Conservation (phyloP, 2,329 filamentous ascomycete genomes). For the Alternaria arbusti region DNA sequence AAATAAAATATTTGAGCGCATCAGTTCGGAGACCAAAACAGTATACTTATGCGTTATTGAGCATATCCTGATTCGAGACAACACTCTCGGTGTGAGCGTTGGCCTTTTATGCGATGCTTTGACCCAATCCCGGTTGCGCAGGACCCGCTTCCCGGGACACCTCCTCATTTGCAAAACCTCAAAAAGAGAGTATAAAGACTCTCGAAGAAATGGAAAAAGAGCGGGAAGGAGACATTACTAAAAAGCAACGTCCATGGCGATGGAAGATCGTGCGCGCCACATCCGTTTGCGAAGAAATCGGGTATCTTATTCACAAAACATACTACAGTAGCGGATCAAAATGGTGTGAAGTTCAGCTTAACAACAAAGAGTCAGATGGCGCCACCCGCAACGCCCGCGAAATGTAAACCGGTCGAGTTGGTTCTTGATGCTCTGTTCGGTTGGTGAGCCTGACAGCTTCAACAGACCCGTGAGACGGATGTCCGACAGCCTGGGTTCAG, state of each 20-base stretch:
- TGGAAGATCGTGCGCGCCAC: background rate
- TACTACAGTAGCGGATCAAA: background rate
- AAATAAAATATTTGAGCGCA: background rate
- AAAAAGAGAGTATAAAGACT: background rate
- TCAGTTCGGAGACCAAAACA: background rate
- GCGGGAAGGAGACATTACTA: background rate
- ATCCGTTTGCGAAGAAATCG: background rate
- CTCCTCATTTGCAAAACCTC: background rate
- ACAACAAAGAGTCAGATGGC: background rate
- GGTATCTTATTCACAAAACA: background rate
- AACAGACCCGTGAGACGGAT: background rate
- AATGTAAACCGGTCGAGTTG: background rate
- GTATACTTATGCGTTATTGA: background rate
- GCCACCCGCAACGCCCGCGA: background rate
- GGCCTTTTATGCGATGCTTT: background rate
- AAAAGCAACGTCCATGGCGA: background rate
- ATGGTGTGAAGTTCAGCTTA: background rate
- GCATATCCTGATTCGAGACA: background rate
- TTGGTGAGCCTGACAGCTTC: background rate
- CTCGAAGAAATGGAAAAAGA: background rate
- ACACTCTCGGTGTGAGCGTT: background rate
- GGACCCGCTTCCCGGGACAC: background rate
- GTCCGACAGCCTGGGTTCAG: slow-evolving; percentile 8
- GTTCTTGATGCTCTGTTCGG: background rate
- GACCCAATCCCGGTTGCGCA: background rate